These are phyloP conservation scores for Hepatocystis sp. DNA, from an alignment of 169 alveolate genomes.

Conservation along the genomic window DNA sequence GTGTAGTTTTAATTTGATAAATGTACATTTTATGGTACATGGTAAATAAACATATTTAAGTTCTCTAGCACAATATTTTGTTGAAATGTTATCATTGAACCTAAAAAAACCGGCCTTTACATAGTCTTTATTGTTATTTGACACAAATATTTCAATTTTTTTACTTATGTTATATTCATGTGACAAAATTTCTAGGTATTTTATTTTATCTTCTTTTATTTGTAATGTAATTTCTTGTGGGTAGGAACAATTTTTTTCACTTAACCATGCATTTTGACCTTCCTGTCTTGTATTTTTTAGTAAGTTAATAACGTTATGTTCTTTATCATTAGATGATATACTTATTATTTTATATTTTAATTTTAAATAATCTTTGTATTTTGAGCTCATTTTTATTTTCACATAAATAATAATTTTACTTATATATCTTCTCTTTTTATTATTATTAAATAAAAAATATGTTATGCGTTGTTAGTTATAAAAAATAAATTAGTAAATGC, in stretches of 20 bases:
- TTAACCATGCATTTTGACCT: constrained; percentile 63
- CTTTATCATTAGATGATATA: constrained; percentile 70
- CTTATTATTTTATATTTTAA: constrained; percentile 61
- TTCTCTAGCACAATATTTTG: constrained; percentile 74
- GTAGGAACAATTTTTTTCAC: constrained; percentile 58
- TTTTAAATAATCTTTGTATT: constrained; percentile 60
- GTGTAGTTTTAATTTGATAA: constrained; percentile 53
- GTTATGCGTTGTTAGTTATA: constrained; percentile 6
- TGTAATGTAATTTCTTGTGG: constrained; percentile 73
- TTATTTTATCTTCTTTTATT: constrained; percentile 59
- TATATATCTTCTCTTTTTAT: constrained; percentile 7
- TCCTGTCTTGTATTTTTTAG: constrained; percentile 46
- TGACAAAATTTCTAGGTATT: constrained; percentile 68
- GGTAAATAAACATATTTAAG: constrained; percentile 76
- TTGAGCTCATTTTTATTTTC: constrained; percentile 45
- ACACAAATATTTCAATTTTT: constrained; percentile 72
- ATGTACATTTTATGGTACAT: constrained; percentile 70
- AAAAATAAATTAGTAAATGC: no score
- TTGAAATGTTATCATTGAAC: constrained; percentile 69
- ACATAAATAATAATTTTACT: constrained; percentile 12
- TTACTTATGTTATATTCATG: constrained; percentile 69
- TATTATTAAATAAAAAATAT: constrained; percentile 18
- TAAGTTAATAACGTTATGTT: constrained; percentile 43
- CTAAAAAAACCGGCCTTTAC: constrained; percentile 71
- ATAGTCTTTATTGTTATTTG: constrained; percentile 62